Evolutionary conservation across 257 asterid species (phyloP).

Genomic region (Parsonsia alboflavescens): DNA sequence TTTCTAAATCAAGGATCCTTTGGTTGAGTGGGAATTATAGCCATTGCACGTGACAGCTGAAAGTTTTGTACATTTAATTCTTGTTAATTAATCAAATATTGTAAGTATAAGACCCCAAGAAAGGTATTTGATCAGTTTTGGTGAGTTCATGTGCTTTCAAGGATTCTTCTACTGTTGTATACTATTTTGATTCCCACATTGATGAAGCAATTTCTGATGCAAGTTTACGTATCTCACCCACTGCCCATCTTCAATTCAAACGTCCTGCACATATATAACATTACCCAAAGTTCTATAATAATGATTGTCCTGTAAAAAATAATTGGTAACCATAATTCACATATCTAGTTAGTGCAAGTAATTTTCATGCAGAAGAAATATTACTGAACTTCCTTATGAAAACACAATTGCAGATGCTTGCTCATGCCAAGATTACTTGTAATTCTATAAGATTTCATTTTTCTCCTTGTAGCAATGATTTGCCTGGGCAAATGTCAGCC

Average conservation of each 20-base stretch:
- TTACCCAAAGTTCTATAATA: background rate
- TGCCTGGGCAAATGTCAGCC: background rate
- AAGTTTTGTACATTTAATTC: background rate
- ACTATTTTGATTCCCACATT: background rate
- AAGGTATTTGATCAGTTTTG: background rate
- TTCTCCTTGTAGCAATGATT: too few relatives aligned
- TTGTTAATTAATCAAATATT: background rate
- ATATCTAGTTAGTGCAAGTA: background rate
- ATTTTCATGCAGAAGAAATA: background rate
- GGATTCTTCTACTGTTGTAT: background rate
- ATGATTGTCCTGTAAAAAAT: background rate
- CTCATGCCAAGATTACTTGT: background rate
- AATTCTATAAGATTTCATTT: background rate
- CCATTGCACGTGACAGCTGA: background rate
- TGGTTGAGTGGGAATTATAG: background rate
- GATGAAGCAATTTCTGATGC: background rate
- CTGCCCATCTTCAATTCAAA: background rate
- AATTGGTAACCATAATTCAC: background rate
- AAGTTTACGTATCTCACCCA: too few relatives aligned
- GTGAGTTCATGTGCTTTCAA: background rate
- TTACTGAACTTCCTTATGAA: background rate
- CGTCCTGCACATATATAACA: background rate
- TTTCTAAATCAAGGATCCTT: background rate
- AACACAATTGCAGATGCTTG: background rate
- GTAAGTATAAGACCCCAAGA: background rate